A percentile compares a stretch with the other conserved stretches of the same genome.
Evolutionary conservation across 306 rosid species (phyloP).

Genomic region (Fragaria iinumae): DNA sequence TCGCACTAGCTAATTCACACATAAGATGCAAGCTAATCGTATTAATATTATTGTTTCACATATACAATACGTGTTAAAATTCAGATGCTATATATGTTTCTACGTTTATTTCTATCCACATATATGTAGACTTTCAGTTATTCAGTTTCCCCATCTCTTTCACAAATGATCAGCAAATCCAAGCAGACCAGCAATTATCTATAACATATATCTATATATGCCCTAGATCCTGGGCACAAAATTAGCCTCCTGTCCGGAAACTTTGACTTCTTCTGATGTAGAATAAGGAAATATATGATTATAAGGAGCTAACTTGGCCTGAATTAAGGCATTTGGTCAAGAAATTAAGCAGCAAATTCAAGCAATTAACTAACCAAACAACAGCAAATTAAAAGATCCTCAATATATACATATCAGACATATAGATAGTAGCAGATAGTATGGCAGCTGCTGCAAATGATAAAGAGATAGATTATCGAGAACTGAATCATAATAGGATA

Average conservation of each 20-base stretch:
- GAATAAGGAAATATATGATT: not conserved
- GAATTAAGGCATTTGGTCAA: not conserved
- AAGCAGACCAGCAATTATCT: not conserved
- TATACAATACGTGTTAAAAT: not conserved
- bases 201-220: not conserved
- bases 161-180: not conserved
- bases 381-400: not conserved
- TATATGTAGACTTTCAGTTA: not conserved
- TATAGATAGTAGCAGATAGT: not conserved
- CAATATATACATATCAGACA: not conserved
- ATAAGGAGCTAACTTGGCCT: not conserved
- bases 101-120: not conserved
- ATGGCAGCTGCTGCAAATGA: not conserved
- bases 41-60: not conserved
- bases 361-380: not conserved
- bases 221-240: slow-evolving; percentile 32
- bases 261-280: not conserved
- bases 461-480: not conserved
- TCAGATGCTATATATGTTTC: not conserved
- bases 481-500: not conserved
- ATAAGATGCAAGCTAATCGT: not conserved
- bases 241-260: slow-evolving; percentile 8
- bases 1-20: not conserved
- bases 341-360: not conserved
- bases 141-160: slow-evolving; percentile 1